These are phyloP conservation scores for Phytophthora palmivora DNA, from an alignment of 352 stramenopile species.

Conservation along the genomic window DNA sequence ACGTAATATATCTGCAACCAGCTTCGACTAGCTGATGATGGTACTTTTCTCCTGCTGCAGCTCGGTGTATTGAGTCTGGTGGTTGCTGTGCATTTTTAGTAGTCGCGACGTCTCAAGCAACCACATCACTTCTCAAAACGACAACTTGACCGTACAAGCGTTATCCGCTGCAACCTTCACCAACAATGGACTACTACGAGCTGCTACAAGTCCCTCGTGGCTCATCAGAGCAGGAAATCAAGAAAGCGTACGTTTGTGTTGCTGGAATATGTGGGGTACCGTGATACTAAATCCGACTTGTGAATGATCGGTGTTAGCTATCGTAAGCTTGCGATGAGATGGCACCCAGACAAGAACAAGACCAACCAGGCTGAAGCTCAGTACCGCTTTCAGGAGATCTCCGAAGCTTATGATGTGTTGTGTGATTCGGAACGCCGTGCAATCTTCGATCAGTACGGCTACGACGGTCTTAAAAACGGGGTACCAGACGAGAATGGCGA, in stretches of 20 bases:
- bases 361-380: slow-evolving; percentile 86
- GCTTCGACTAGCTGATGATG: too few relatives aligned
- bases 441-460: slow-evolving; percentile 95
- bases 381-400: slow-evolving; percentile 95
- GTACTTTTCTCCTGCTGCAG: too few relatives aligned
- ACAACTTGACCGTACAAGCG: slow-evolving; percentile 9
- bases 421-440: slow-evolving; percentile 91
- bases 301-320: slow-evolving; percentile 61
- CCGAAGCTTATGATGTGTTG: slow-evolving; percentile 95
- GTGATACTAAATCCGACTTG: slow-evolving; percentile 9
- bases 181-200: slow-evolving; percentile 92
- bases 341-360: slow-evolving; percentile 97
- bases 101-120: slow-evolving; percentile 6
- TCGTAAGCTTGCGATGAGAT: slow-evolving; percentile 94
- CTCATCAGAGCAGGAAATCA: slow-evolving; percentile 89
- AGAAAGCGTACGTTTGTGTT: slow-evolving; percentile 86
- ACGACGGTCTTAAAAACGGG: slow-evolving; percentile 93
- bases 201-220: slow-evolving; percentile 87
- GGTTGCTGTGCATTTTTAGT: slow-evolving; percentile 28
- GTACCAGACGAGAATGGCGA: slow-evolving; percentile 81
- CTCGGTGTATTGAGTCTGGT: slow-evolving; percentile 6
- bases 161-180: neutral
- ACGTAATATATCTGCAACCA: slow-evolving; percentile 43
- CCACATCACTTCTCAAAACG: slow-evolving; percentile 33
- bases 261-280: neutral